phyloP scores from a whole-genome alignment of 2,329 filamentous ascomycete species.

The Capronia epimyces region DNA sequence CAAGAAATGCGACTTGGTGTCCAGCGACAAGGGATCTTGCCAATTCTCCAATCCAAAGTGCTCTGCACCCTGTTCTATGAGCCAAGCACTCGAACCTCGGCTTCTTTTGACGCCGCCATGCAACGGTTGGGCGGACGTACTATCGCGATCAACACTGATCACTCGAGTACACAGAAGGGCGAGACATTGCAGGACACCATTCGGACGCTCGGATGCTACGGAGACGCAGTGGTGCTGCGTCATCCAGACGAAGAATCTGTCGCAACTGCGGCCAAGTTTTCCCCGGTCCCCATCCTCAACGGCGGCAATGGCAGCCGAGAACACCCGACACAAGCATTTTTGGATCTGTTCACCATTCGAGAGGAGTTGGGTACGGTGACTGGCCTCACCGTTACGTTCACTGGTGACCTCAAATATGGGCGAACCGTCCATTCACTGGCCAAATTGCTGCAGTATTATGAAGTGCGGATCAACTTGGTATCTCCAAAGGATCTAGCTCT shows the following conservation, averaged over 20 bases:
- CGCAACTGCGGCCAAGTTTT: conserved; percentile 77
- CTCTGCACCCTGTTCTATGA: conserved; percentile 96
- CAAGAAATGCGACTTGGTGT: conserved; percentile 97
- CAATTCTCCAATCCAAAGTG: conserved; percentile 77
- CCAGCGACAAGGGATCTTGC: conserved; percentile 82
- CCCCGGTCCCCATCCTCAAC: conserved; percentile 89
- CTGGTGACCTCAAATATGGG: conserved; percentile 87
- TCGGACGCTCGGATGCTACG: conserved; percentile 88
- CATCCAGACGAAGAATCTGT: conserved; percentile 80
- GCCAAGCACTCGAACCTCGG: conserved; percentile 89
- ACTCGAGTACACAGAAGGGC: conserved; percentile 89
- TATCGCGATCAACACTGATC: conserved; percentile 71
- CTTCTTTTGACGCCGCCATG: conserved; percentile 97
- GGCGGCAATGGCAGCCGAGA: conserved; percentile 93
- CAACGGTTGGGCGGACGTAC: conserved; percentile 90
- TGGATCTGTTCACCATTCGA: conserved; percentile 96
- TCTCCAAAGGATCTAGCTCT: conserved; percentile 73
- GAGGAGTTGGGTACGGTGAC: conserved; percentile 95
- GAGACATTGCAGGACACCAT: conserved; percentile 91
- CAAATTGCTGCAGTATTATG: conserved; percentile 91
- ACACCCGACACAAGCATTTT: conserved; percentile 94
- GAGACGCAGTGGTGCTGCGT: conserved; percentile 90
- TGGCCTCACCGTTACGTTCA: conserved; percentile 91
- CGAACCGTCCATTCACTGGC: conserved; percentile 92
- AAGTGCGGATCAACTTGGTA: conserved; percentile 88